phyloP scores from a whole-genome alignment of 192 early-diverging fungal genomes.

The Coemansia sp. region DNA sequence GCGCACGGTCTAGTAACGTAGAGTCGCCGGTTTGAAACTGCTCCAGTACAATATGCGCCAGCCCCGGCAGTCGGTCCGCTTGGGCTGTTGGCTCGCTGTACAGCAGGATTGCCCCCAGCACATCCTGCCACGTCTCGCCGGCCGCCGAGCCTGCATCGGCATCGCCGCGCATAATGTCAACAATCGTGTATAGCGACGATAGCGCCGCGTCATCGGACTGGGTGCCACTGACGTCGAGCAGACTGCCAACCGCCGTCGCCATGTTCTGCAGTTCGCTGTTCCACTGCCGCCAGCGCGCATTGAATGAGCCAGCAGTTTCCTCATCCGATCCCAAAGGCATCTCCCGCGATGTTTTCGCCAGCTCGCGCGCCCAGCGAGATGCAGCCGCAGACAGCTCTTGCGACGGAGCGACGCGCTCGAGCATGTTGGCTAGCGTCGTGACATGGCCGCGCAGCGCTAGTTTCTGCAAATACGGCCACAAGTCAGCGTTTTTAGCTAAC shows the following conservation, averaged over 20 bases:
- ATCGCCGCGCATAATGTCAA: constrained; percentile 39
- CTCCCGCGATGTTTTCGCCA: constrained; percentile 11
- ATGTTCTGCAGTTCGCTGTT: constrained; percentile 18
- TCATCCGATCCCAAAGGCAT: constrained; percentile 43
- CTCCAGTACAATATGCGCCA: constrained; percentile 12
- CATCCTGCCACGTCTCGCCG: constrained; percentile 52
- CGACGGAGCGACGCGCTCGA: constrained; percentile 18
- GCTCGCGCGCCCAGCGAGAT: constrained; percentile 24
- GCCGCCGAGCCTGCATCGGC: constrained; percentile 32
- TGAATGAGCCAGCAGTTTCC: constrained; percentile 35
- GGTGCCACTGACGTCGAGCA: constrained; percentile 10
- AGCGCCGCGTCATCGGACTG: constrained; percentile 8
- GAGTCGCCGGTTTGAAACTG: constrained; percentile 27
- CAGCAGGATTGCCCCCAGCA: constrained; percentile 51
- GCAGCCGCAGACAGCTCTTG: constrained; percentile 10
- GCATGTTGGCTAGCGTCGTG: constrained; percentile 22
- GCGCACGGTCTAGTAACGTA: constrained; percentile 26
- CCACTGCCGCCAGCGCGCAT: constrained; percentile 34
- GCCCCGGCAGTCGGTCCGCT: constrained; percentile 22
- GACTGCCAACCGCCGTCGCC: constrained; percentile 12
- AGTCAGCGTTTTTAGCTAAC: constrained; percentile 1
- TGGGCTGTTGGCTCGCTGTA: constrained; percentile 53
- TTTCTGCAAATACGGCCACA: constrained; percentile 38
- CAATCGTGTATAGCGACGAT: constrained; percentile 9
- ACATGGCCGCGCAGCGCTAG: constrained; percentile 40